Percentiles rank a stretch among this genome's conserved stretches.
Evolutionary conservation across 192 early-diverging fungal species (phyloP).

Genomic region (Coemansia sp.): DNA sequence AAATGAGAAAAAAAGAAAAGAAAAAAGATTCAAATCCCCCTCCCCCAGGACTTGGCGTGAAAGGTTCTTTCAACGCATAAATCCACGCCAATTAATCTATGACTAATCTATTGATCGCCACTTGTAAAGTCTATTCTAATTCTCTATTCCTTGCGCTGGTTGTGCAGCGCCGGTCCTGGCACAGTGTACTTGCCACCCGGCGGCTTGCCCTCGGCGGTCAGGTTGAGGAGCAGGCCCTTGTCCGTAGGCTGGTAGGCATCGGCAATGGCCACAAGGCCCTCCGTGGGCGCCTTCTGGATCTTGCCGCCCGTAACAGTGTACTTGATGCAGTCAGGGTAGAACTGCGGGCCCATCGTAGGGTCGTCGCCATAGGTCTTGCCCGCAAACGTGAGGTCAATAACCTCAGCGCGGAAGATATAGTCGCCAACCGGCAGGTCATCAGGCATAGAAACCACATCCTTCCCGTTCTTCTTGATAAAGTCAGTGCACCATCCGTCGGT

Average conservation of each 20-base stretch:
- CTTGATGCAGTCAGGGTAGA: conserved; percentile 2
- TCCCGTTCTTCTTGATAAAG: not conserved
- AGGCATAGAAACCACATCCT: not conserved
- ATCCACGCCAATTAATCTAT: no score
- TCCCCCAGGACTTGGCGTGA: no score
- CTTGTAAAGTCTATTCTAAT: no score
- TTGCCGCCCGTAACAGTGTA: not conserved
- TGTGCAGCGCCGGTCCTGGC: not conserved
- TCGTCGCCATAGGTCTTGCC: not conserved
- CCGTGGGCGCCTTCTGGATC: not conserved
- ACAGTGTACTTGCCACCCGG: conserved; percentile 7
- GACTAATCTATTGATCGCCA: no score
- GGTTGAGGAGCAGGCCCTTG: not conserved
- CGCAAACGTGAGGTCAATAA: conserved; percentile 2
- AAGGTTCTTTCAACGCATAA: no score
- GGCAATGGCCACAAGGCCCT: not conserved
- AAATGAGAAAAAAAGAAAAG: not conserved
- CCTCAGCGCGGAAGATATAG: not conserved
- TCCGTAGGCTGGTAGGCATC: not conserved
- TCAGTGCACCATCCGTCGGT: not conserved
- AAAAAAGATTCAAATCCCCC: not conserved
- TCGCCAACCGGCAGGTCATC: not conserved
- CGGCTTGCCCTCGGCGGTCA: conserved; percentile 1
- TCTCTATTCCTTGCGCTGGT: not conserved
- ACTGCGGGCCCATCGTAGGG: conserved; percentile 3